Percentiles rank a stretch among this genome's conserved stretches.
Conservation (phyloP, 169 alveolate species). For the Eimeria sp. region DNA sequence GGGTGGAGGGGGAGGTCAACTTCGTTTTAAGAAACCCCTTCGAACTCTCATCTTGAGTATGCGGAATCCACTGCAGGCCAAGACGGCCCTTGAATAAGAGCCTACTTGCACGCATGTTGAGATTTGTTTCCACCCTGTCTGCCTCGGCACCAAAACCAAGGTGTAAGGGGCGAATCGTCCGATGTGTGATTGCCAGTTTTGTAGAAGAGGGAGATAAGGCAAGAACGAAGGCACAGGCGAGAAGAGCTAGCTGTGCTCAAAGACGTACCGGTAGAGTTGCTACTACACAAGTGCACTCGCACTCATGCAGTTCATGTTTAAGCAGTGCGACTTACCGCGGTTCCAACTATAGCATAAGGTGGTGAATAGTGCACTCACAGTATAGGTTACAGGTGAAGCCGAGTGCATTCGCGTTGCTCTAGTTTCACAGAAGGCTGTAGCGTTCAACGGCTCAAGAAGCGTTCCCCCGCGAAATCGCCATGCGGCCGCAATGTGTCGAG, state of each 20-base stretch:
- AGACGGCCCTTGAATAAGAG: no score
- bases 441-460: background rate
- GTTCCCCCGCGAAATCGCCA: background rate
- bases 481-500: background rate
- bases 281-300: no score
- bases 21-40: no score
- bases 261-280: no score
- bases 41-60: no score
- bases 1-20: no score
- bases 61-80: no score
- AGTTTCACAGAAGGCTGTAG: background rate
- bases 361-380: background rate
- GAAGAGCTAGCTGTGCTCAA: no score
- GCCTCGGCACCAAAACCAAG: background rate
- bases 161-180: background rate
- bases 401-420: background rate
- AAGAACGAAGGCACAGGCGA: no score
- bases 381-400: background rate
- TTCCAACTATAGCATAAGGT: background rate
- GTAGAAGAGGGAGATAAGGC: background rate
- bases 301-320: no score
- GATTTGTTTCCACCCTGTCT: background rate
- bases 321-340: no score
- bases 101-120: background rate
- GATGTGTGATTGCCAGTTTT: background rate